Base-by-base conservation (phyloP, 805 yeast genomes). In the Ogataea siamensis region DNA sequence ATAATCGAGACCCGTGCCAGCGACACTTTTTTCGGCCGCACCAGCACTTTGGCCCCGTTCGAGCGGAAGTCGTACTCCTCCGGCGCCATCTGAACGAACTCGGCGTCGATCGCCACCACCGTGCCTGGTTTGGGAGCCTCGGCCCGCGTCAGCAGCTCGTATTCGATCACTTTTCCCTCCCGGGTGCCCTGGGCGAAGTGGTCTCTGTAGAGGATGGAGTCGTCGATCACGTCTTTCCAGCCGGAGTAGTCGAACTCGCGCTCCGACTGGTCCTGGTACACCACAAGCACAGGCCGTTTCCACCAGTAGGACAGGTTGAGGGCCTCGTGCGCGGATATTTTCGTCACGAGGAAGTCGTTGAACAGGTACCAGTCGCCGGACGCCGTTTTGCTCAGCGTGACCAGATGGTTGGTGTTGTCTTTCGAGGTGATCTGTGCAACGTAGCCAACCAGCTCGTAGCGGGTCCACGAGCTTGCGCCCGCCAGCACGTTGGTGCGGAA, bases 91-190 rank as follows among this genome's bases (percentile, higher is more conserved):
- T 80, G 74, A 3, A 93, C 98, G 69, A 94, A 93, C 60, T 93
- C 99, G 0, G 99, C 97, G 67, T 93, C 99, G 40, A 93, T 83
- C 0, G 98, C 99, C 13, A 91, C 80, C 26, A 88, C 58, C 1
- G 86, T 68, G 0, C 96, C 96, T 0, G 80, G 72, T 14, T 55
- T 54, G 0, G 96, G 96, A 0, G 87, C 85, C 50, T 84, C 89
- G 32, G 72, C 70, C 22, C 64, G 63, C 0, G 87, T 78, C 41
- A 87, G 63, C n/a, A 84, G 64, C 49, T 77, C 73, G 55, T 84
- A 86, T 46, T 87, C 91, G 36, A 73, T 67, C 30, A 67, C 70
- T 40, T 71, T 68, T 0, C 70, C 73, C 36, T 76, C 77, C 43
- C 88, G 67, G 5, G 78, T 75, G 1, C 82, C 80, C 11, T 76